Conservation (phyloP, 2,329 filamentous ascomycete genomes). For the Penicillium rolfsii region DNA sequence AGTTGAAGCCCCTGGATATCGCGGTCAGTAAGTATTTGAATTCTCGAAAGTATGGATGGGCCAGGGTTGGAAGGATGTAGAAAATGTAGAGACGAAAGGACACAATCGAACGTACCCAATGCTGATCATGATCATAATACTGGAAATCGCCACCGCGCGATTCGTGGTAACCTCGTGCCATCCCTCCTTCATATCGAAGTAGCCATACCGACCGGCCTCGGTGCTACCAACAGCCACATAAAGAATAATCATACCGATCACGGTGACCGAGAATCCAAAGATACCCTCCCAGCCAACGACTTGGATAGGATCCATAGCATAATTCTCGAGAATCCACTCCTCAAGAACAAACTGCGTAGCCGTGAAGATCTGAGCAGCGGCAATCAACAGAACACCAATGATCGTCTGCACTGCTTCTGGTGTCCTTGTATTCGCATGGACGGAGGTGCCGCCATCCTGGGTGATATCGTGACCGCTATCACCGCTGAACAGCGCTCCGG, state of each 20-base stretch:
- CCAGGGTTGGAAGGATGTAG: not conserved
- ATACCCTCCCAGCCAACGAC: slow-evolving; percentile 96
- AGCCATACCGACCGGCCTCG: slow-evolving; percentile 72
- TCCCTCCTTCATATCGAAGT: slow-evolving; percentile 88
- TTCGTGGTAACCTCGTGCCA: slow-evolving; percentile 78
- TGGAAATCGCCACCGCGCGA: slow-evolving; percentile 72
- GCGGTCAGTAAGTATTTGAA: not conserved
- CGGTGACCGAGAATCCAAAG: slow-evolving; percentile 82
- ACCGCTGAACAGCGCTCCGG: slow-evolving; percentile 77
- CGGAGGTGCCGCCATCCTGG: slow-evolving; percentile 32
- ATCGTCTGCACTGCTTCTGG: slow-evolving; percentile 69
- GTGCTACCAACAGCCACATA: slow-evolving; percentile 78
- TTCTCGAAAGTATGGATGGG: not conserved
- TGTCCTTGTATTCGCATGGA: slow-evolving; percentile 48
- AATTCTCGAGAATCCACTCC: slow-evolving; percentile 84
- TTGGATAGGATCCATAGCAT: slow-evolving; percentile 79
- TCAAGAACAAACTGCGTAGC: slow-evolving; percentile 95
- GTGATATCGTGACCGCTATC: slow-evolving; percentile 45
- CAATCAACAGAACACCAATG: slow-evolving; percentile 86
- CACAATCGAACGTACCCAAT: slow-evolving; percentile 71
- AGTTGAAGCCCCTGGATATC: slow-evolving; percentile 82
- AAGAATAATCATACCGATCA: slow-evolving; percentile 76
- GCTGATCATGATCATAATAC: slow-evolving; percentile 91
- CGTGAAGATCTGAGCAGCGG: slow-evolving; percentile 93
- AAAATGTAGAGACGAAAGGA: slow-evolving; percentile 4